Evolutionary conservation across 2,329 filamentous ascomycete species (phyloP), one percentile per base, ranked within the genome.

Genomic region (Fusarium nelsonii): DNA sequence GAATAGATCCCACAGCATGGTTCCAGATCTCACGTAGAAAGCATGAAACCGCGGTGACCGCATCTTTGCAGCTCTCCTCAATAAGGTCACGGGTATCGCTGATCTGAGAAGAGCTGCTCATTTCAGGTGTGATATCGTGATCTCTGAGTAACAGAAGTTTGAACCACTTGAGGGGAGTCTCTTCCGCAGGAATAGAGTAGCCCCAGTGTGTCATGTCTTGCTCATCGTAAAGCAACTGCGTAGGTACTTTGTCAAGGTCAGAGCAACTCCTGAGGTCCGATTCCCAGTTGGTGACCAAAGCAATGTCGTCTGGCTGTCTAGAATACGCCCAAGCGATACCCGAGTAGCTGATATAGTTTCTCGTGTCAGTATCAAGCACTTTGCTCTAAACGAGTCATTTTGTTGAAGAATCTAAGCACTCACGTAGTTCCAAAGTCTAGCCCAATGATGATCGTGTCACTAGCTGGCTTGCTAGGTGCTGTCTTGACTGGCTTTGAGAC

Each of bases 381-480:
- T 20, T 20, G 20, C 20, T 3, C 20, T 4, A 20, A 20, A 4
- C 20, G 20, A 20, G 20, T 20, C 4, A 20, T 20, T 20, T 20
- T 20, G 20, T 20, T 20, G 20, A 20, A 20, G 20, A 4, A 20
- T 20, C 20, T 6, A 1, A 10, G 6, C 3, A 69, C 78, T 60
- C 61, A 83, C 73, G 82, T 85, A 0, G 83, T 85, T 1, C 82
- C 83, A 45, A 85, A 84, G 39, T 84, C 83, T 8, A 85, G 77
- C 0, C 82, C 80, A 4, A 84, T 67, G 18, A 82, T 65, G 3
- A 83, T 71, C 20, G 20, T 20, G 20, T 20, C 20, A 20, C 20
- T 20, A 20, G 20, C 20, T 20, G 20, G 20, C 20, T 20, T 20
- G 4, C 20, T 20, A 20, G 20, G 20, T 20, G 20, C 20, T 20